These are phyloP conservation scores for Termitomyces sp. DNA, from an alignment of 768 basidiomycete genomes.

Conservation along the genomic window DNA sequence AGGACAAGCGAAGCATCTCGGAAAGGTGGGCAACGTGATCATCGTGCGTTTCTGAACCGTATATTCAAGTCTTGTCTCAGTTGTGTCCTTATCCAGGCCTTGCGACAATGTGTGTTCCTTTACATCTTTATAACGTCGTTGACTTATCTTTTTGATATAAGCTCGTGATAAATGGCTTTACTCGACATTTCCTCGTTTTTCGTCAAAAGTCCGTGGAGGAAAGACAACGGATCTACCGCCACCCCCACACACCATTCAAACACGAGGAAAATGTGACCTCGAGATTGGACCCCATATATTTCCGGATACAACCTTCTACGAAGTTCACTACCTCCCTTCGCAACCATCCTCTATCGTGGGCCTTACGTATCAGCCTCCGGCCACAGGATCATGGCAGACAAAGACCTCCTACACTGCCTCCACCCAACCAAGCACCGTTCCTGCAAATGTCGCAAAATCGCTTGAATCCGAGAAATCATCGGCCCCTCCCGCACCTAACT, in stretches of 20 bases:
- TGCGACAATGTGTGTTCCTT: conserved; percentile 59
- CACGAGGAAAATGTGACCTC: conserved; percentile 65
- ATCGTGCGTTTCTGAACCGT: neutral
- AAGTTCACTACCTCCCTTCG: conserved; percentile 61
- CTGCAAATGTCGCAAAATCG: neutral
- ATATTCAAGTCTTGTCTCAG: conserved; percentile 28
- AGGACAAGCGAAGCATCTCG: conserved; percentile 42
- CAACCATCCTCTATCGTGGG: conserved; percentile 15
- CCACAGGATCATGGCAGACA: conserved; percentile 24
- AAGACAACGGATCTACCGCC: conserved; percentile 49
- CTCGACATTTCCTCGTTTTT: conserved; percentile 68
- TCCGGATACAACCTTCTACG: conserved; percentile 62
- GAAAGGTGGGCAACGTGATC: conserved; percentile 46
- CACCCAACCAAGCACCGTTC: conserved; percentile 1
- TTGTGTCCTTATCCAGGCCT: conserved; percentile 58
- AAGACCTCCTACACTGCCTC: conserved; percentile 23
- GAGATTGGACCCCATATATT: conserved; percentile 77
- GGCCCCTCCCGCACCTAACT: conserved; percentile 42
- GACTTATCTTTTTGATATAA: conserved; percentile 24
- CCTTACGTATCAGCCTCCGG: conserved; percentile 19
- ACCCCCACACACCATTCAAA: conserved; percentile 65
- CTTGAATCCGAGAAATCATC: conserved; percentile 15
- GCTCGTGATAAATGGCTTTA: conserved; percentile 73
- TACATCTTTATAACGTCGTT: conserved; percentile 7
- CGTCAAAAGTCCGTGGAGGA: conserved; percentile 56